Base-by-base conservation (phyloP, 805 yeast species). In the Wickerhamiella nectarea region DNA sequence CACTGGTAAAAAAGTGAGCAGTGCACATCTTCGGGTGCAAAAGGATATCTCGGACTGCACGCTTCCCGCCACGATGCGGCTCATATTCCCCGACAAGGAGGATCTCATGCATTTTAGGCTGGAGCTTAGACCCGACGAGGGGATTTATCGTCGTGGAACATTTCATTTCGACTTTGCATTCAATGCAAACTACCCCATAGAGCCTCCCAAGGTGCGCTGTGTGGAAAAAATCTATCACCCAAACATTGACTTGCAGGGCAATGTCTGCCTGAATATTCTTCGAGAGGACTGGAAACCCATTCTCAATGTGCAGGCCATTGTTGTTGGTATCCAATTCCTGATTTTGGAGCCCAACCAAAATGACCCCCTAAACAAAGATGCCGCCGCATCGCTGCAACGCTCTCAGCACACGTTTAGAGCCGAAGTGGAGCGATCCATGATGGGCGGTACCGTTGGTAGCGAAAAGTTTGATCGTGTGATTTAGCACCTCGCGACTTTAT, bases 261-360 rank as follows among this genome's bases (percentile, higher is more conserved):
- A 86, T 56, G 82, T 89, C 5, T 89, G 98, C 57, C 69, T 89
- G 48, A 89, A 89, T 57, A 87, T 89, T 28, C 67, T 89, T 47
- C 68, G 97, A 52, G 95, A 87, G 59, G 97, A 89, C 59, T 89
- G 98, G 98, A 77, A 86, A 22, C 97, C 98, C 0, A 94, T 86
- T 0, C 67, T 89, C 51, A 82, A 80, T 46, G 64, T 89, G 56
- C 84, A 81, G 57, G 70, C 87, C 4, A 77, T 89, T 7, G 69
- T 87, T 45, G 78, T 87, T 33, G 97, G 98, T 0, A 68, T 89
- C 43, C 74, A 86, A 54, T 86, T 80, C 57, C 68, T 89, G 48
- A 86, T 89, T 53, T 64, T 84, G 43, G 96, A 89, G 52, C 95
- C 96, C 6, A 89, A 85, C 58, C 80, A 94, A 1, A 78, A 76